A percentile compares a stretch with the other conserved stretches of the same genome.
phyloP scores from a whole-genome alignment of 345 rosid species.

The Triadica sebifera region DNA sequence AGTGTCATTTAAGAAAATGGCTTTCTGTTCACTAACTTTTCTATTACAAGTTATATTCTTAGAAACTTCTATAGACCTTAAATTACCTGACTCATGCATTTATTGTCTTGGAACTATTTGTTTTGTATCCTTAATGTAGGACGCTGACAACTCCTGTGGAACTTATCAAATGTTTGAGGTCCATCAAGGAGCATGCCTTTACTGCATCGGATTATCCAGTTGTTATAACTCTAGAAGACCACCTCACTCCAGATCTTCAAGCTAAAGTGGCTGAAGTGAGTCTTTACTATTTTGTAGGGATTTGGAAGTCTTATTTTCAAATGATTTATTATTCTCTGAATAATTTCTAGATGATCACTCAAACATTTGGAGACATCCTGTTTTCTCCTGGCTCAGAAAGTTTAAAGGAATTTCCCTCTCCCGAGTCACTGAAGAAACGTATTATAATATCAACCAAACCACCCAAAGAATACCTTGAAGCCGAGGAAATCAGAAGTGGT shows the following conservation, averaged over 20 bases:
- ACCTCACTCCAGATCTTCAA: conserved; percentile 78
- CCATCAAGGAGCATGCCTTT: conserved; percentile 78
- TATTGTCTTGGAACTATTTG: not conserved
- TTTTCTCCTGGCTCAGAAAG: conserved; percentile 69
- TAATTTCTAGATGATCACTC: conserved; percentile 64
- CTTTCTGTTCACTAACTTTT: conserved; percentile 39
- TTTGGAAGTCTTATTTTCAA: conserved; percentile 8
- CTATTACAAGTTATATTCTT: not conserved
- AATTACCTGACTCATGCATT: not conserved
- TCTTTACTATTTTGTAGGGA: not conserved
- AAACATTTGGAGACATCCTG: conserved; percentile 79
- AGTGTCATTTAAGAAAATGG: not conserved
- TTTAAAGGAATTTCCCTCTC: conserved; percentile 85
- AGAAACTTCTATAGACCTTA: not conserved
- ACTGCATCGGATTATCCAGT: conserved; percentile 78
- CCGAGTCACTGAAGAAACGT: conserved; percentile 56
- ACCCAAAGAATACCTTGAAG: conserved; percentile 77
- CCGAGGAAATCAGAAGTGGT: conserved; percentile 33
- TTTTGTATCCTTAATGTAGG: conserved; percentile 41
- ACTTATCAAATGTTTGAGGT: conserved; percentile 59
- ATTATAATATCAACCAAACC: conserved; percentile 93
- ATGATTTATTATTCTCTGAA: conserved; percentile 18
- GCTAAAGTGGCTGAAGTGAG: conserved; percentile 82
- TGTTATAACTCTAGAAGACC: conserved; percentile 94
- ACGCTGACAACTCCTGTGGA: conserved; percentile 84